Conservation (phyloP, 73 alveolate species). For the Tetrahymena thermophila region DNA sequence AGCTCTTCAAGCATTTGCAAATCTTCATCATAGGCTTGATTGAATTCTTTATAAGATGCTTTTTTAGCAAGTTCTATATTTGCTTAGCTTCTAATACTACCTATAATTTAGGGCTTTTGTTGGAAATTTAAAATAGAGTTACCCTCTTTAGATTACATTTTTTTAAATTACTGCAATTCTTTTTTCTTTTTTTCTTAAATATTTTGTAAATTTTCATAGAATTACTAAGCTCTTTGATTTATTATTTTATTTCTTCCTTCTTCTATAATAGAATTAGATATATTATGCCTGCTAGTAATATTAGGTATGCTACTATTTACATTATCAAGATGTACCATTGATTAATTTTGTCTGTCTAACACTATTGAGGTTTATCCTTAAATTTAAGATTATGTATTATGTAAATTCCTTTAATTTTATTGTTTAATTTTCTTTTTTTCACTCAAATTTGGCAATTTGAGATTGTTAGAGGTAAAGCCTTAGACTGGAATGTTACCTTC, state of each 20-base stretch:
- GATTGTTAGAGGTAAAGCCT: not conserved
- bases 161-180: not conserved
- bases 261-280: not conserved
- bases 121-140: not conserved
- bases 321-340: not conserved
- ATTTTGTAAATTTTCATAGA: not conserved
- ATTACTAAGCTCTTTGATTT: not conserved
- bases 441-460: not conserved
- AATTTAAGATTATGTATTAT: not conserved
- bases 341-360: not conserved
- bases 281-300: not conserved
- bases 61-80: not conserved
- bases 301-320: not conserved
- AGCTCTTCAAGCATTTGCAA: not conserved
- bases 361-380: not conserved
- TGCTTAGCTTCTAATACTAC: not conserved
- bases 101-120: not conserved
- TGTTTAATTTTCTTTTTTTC: not conserved
- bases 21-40: not conserved
- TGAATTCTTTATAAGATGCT: not conserved
- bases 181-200: not conserved
- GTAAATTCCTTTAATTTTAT: not conserved
- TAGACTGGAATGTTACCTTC: not conserved
- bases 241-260: not conserved
- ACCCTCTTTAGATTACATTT: not conserved